phyloP scores from a whole-genome alignment of 306 rosid species.

The Quercus alba region DNA sequence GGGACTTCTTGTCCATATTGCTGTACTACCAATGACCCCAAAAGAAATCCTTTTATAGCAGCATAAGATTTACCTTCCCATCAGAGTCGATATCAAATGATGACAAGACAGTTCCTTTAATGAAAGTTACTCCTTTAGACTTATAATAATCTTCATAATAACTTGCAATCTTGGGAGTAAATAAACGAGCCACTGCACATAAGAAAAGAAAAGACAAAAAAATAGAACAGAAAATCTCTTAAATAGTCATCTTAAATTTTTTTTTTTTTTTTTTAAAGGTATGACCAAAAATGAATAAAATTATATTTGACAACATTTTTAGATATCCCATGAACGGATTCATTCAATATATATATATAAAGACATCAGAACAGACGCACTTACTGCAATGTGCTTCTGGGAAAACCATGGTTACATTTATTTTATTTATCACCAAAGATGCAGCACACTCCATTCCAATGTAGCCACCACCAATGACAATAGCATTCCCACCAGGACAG shows the following conservation, averaged over 20 bases:
- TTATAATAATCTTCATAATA: slow-evolving; percentile 84
- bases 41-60: slow-evolving; percentile 1
- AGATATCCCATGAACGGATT: background rate
- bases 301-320: background rate
- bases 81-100: slow-evolving; percentile 73
- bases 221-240: no score
- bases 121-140: slow-evolving; percentile 77
- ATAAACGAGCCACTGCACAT: slow-evolving; percentile 90
- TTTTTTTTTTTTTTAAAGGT: no score
- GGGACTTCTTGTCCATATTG: background rate
- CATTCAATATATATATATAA: background rate
- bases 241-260: no score
- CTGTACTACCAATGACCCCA: background rate
- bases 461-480: slow-evolving; percentile 98
- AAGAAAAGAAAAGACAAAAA: background rate
- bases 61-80: slow-evolving; percentile 58
- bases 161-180: slow-evolving; percentile 83
- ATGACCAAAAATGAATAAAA: background rate
- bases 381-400: slow-evolving; percentile 98
- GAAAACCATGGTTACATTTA: slow-evolving; percentile 89
- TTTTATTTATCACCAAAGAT: slow-evolving; percentile 86
- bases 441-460: slow-evolving; percentile 99
- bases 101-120: slow-evolving; percentile 87
- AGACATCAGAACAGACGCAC: slow-evolving; percentile 19
- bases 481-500: slow-evolving; percentile 77